Evolutionary conservation across 2,329 filamentous ascomycete genomes (phyloP).

Genomic region (Pseudohalonectria lignicola): DNA sequence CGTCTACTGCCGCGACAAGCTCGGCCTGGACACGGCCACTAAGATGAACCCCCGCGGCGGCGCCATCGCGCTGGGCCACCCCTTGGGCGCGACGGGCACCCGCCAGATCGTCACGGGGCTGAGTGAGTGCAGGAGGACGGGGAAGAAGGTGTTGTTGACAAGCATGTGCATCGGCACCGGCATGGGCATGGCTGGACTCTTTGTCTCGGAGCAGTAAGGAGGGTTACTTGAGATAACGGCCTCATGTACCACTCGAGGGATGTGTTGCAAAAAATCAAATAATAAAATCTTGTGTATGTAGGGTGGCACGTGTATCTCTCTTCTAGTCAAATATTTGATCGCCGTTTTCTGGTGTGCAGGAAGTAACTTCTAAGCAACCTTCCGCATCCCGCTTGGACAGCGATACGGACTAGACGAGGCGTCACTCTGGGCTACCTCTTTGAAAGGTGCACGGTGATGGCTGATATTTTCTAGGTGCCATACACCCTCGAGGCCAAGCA

Average conservation of each 20-base stretch:
- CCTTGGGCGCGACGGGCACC: constrained; percentile 66
- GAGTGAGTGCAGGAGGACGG: constrained; percentile 70
- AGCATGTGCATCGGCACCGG: constrained; percentile 78
- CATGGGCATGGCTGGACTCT: constrained; percentile 14
- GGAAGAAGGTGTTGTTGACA: constrained; percentile 85
- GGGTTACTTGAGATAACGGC: neutral
- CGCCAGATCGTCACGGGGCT: constrained; percentile 83
- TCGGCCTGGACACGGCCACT: constrained; percentile 52
- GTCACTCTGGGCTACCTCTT: no score
- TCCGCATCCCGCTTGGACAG: no score
- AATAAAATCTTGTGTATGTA: no score
- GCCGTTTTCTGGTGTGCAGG: no score
- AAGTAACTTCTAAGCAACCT: no score
- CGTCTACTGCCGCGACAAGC: constrained; percentile 73
- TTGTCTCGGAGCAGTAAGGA: constrained; percentile 2
- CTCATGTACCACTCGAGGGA: neutral
- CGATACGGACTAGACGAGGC: no score
- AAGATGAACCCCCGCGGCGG: constrained; percentile 78
- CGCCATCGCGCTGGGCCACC: constrained; percentile 75
- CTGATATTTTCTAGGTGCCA: no score
- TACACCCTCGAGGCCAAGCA: no score
- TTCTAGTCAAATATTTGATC: no score
- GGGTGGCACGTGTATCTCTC: no score
- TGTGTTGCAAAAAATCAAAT: neutral
- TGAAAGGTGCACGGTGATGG: no score